Evolutionary conservation across 2,329 filamentous ascomycete genomes (phyloP), one percentile per base, ranked within the genome.

Genomic region (Elsinoe perseae): DNA sequence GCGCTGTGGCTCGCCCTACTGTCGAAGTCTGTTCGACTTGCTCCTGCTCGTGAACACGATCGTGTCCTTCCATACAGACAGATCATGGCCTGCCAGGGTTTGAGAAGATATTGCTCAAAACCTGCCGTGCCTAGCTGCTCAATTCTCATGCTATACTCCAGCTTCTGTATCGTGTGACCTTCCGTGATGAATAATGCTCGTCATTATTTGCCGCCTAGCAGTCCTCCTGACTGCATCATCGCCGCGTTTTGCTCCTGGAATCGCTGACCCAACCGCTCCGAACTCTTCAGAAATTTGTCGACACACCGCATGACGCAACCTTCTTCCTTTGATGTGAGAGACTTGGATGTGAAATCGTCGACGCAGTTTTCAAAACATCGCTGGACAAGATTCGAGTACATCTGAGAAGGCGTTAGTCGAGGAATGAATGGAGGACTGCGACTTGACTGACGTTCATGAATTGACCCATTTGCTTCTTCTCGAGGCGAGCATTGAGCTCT

Each of bases 301-400:
- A 97, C 91, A 75, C 93, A 98, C 67, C 90, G 87, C 76, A 89
- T 85, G 67, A 97, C 84, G 77, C 93, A 98, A 71, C 87, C 86
- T 68, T 87, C 87, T 77, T 98, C 93, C 70, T 89, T 86, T 64
- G 84, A 81, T 61, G 87, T 86, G 63, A 98, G 83, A 50, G 89
- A 88, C 78, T 97, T 97, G 76, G 90, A 95, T 68, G 91, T 95
- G 82, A 98, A 98, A 80, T 97, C 91, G 74, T 91, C 92, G 75
- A 98, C 83, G 80, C 93, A 98, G 74, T 93, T 86, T 71, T 89
- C 85, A 81, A 98, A 98, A 83, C 93, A 98, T 75, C 85, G 82
- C 72, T 89, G 85, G 66, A 90, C 86, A 56, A 88, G 80, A 75
- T 82, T 84, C 67, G 81, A 84, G 73, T 85, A 86, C 77, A 84